Percentiles rank a stretch among this genome's conserved stretches.
phyloP scores from a whole-genome alignment of 78 protist genomes.

The Diacronema lutheri region DNA sequence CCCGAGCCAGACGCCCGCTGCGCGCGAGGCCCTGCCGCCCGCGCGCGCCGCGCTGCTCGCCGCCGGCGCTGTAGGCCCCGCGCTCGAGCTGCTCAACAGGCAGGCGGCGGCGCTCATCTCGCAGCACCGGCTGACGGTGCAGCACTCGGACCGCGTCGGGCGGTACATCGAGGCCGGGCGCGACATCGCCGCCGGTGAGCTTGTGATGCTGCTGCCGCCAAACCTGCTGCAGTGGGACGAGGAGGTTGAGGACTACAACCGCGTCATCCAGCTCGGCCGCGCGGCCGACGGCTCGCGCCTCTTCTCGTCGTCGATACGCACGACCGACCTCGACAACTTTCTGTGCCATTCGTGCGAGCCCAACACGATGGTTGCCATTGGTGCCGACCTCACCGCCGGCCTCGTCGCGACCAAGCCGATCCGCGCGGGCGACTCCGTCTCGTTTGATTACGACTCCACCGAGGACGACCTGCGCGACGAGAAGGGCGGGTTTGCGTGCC shows the following conservation, averaged over 20 bases:
- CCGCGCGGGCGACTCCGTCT: neutral
- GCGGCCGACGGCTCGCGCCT: neutral
- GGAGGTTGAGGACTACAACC: neutral
- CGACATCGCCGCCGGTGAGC: neutral
- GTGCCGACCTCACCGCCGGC: neutral
- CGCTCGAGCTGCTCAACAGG: constrained; percentile 4
- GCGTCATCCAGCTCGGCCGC: neutral
- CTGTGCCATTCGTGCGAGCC: neutral
- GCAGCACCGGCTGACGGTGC: neutral
- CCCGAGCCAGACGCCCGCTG: too few species aligned
- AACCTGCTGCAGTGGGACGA: neutral
- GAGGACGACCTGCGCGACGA: neutral
- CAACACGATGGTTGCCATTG: neutral
- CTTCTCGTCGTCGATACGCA: neutral
- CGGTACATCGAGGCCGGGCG: neutral
- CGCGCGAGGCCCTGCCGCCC: neutral
- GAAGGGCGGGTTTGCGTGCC: neutral
- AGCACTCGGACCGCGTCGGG: neutral
- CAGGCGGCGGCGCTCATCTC: constrained; percentile 1
- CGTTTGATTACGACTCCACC: neutral
- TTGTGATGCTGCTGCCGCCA: constrained; percentile 3
- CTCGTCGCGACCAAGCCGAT: neutral
- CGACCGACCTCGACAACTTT: constrained; percentile 4
- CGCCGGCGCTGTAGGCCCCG: neutral
- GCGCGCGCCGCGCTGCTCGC: neutral